These are phyloP conservation scores for Coriaria nepalensis DNA, from an alignment of 306 rosid species.

Conservation along the genomic window DNA sequence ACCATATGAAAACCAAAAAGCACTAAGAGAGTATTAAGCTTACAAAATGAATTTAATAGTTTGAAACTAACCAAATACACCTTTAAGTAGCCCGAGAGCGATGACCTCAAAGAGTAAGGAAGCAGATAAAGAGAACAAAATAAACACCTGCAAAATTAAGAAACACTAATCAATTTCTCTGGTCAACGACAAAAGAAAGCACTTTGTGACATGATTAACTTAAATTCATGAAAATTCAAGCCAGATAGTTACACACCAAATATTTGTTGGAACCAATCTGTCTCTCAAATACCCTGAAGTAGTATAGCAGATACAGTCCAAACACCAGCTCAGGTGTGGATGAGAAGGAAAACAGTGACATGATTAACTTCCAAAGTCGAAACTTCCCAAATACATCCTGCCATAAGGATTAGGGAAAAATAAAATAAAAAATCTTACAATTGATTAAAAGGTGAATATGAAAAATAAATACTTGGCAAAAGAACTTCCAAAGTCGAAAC, in stretches of 20 bases:
- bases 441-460: too few relatives aligned
- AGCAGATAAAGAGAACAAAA: constrained; percentile 40
- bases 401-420: constrained; percentile 15
- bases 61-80: constrained; percentile 28
- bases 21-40: too few relatives aligned
- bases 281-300: constrained; percentile 97
- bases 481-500: constrained; percentile 71
- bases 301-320: constrained; percentile 81
- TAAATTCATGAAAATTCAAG: constrained; percentile 1
- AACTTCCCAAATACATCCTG: constrained; percentile 83
- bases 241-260: constrained; percentile 37
- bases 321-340: constrained; percentile 93
- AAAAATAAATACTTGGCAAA: too few relatives aligned
- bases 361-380: constrained; percentile 69
- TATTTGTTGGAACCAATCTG: constrained; percentile 94
- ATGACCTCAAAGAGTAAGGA: constrained; percentile 65
- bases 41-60: too few relatives aligned
- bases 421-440: not conserved
- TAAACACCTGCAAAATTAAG: constrained; percentile 63
- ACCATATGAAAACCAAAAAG: too few relatives aligned
- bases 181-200: not conserved
- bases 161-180: not conserved
- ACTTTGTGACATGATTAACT: not conserved
- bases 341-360: constrained; percentile 66
- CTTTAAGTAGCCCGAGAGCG: constrained; percentile 54